Conservation (phyloP, 768 basidiomycete genomes). For the Phaeotremella skinneri region DNA sequence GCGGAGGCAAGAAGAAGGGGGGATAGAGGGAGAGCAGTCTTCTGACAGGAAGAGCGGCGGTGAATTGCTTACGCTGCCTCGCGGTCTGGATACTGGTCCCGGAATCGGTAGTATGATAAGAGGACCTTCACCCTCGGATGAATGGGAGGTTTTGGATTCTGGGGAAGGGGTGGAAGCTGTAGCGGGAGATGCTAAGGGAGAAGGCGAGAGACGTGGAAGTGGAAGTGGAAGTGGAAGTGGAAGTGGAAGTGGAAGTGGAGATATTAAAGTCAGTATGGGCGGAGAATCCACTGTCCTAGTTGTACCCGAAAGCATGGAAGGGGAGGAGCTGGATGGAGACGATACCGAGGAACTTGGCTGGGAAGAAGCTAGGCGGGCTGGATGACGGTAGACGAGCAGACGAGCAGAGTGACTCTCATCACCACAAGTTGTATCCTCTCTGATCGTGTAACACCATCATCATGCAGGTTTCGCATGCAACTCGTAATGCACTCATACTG, state of each 20-base stretch:
- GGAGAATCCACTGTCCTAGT: background rate
- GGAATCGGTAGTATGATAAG: too few species aligned
- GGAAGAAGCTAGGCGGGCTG: conserved; percentile 28
- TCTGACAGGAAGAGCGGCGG: background rate
- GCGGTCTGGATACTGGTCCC: too few species aligned
- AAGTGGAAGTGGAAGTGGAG: background rate
- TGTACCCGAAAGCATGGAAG: background rate
- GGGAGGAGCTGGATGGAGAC: conserved; percentile 5
- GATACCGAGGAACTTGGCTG: conserved; percentile 19
- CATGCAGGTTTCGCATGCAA: too few species aligned
- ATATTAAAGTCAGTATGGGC: background rate
- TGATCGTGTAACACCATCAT: too few species aligned
- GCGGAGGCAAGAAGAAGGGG: conserved; percentile 30
- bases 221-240: background rate
- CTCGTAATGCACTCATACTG: too few species aligned
- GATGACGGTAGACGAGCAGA: conserved; percentile 5
- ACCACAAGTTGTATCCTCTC: too few species aligned
- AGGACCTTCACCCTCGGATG: conserved; percentile 8
- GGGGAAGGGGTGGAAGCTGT: background rate
- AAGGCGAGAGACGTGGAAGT: background rate
- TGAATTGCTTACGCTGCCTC: too few species aligned
- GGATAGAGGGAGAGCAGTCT: background rate
- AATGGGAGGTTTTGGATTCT: conserved; percentile 29
- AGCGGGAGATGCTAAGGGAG: background rate
- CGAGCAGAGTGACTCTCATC: too few species aligned